Percentiles rank a stretch among this genome's conserved stretches.
phyloP scores from a whole-genome alignment of 345 rosid genomes.

The Angophora floribunda region DNA sequence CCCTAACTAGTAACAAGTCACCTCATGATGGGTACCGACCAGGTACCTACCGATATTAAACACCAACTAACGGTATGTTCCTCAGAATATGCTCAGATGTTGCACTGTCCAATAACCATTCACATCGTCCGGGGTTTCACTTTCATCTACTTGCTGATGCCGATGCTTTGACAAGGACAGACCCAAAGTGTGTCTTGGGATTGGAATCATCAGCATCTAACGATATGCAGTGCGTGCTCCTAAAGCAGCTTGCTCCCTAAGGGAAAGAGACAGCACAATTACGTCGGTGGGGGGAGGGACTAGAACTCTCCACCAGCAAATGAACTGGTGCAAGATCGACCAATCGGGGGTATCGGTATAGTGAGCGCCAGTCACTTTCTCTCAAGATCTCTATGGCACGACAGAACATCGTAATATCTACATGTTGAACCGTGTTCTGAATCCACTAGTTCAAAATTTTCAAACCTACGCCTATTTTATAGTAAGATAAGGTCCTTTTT shows the following conservation, averaged over 20 bases:
- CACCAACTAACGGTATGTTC: neutral
- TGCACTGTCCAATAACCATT: neutral
- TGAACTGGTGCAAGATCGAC: neutral
- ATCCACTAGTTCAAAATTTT: neutral
- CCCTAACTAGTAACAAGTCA: neutral
- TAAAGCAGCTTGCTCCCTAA: neutral
- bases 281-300: neutral
- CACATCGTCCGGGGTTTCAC: neutral
- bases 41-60: neutral
- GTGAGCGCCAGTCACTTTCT: neutral
- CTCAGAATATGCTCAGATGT: neutral
- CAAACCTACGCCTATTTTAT: fast-evolving
- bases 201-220: neutral
- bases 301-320: neutral
- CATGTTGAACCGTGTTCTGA: neutral
- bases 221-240: neutral
- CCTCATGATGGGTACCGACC: neutral
- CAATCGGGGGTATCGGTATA: neutral
- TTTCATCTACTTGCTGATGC: neutral
- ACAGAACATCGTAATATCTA: too few relatives aligned
- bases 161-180: neutral
- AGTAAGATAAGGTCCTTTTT: neutral
- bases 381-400: neutral
- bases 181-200: neutral
- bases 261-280: neutral